Percentiles rank a stretch among this genome's conserved stretches.
phyloP scores from a whole-genome alignment of 345 rosid species.

The Aurinia saxatilis region DNA sequence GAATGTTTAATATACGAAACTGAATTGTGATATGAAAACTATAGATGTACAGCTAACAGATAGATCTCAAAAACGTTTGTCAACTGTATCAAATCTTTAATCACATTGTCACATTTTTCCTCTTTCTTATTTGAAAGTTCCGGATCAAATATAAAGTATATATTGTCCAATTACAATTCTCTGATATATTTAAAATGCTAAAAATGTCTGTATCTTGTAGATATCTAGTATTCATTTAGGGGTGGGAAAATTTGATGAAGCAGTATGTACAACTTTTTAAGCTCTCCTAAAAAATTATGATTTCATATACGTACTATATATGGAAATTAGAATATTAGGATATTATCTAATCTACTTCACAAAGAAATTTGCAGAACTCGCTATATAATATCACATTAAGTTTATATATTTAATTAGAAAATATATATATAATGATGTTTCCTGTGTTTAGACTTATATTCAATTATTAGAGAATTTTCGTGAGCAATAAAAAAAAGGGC shows the following conservation, averaged over 20 bases:
- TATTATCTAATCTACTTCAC: too few species aligned
- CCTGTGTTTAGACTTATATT: conserved; percentile 16
- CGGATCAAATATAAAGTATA: neutral
- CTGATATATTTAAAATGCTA: too few species aligned
- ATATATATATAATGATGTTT: neutral
- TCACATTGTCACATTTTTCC: neutral
- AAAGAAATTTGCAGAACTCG: neutral
- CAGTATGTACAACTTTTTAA: too few species aligned
- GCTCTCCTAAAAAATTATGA: too few species aligned
- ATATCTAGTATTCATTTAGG: too few species aligned
- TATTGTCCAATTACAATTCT: neutral
- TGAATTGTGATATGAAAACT: neutral
- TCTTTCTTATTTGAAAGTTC: neutral
- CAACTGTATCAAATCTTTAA: neutral
- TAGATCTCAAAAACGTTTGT: neutral
- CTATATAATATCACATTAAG: neutral
- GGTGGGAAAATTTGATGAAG: too few species aligned
- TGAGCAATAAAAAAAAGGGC: conserved; percentile 4
- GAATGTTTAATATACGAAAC: neutral
- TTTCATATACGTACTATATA: too few species aligned
- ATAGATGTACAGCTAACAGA: neutral
- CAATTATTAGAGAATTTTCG: conserved; percentile 22
- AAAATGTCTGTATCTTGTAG: too few species aligned
- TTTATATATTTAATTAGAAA: neutral
- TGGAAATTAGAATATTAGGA: too few species aligned